A percentile compares a stretch with the other conserved stretches of the same genome.
phyloP scores from a whole-genome alignment of 192 early-diverging fungal species.

The Rhizophagus sp. region DNA sequence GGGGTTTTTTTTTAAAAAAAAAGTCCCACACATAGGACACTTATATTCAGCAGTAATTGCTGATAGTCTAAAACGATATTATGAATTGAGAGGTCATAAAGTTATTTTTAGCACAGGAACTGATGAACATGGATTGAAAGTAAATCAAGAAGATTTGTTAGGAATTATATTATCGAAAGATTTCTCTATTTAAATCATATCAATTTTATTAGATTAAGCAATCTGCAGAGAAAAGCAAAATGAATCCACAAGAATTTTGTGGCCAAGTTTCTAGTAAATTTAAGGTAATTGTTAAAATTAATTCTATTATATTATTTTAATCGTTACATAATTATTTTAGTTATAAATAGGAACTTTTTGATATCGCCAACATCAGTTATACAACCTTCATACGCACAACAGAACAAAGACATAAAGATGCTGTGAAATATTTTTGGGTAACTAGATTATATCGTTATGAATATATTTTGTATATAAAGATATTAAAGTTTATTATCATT shows the following conservation, averaged over 20 bases:
- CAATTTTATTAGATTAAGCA: slow-evolving; percentile 75
- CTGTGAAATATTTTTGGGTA: slow-evolving; percentile 81
- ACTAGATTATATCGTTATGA: neutral
- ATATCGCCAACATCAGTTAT: slow-evolving; percentile 70
- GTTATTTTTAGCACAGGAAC: slow-evolving; percentile 76
- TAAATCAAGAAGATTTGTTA: slow-evolving; percentile 21
- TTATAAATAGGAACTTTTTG: slow-evolving; percentile 56
- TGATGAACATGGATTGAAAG: slow-evolving; percentile 96
- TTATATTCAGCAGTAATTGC: slow-evolving; percentile 86
- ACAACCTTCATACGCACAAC: slow-evolving; percentile 90
- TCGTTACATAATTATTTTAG: neutral
- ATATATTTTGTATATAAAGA: neutral
- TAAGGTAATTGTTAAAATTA: slow-evolving; percentile 2
- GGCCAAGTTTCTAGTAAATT: slow-evolving; percentile 69
- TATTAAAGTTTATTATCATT: neutral
- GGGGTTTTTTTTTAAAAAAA: neutral
- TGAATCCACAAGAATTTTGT: slow-evolving; percentile 75
- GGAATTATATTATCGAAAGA: neutral
- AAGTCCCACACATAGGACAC: slow-evolving; percentile 93
- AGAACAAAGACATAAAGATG: slow-evolving; percentile 65
- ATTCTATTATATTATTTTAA: neutral
- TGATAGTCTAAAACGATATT: slow-evolving; percentile 78
- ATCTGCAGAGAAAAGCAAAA: slow-evolving; percentile 66
- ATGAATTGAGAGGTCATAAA: slow-evolving; percentile 65
- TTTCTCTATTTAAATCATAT: neutral